Evolutionary conservation across 176 grass and related monocot species (phyloP).

Genomic region (Rhipidocladum racemiflorum): DNA sequence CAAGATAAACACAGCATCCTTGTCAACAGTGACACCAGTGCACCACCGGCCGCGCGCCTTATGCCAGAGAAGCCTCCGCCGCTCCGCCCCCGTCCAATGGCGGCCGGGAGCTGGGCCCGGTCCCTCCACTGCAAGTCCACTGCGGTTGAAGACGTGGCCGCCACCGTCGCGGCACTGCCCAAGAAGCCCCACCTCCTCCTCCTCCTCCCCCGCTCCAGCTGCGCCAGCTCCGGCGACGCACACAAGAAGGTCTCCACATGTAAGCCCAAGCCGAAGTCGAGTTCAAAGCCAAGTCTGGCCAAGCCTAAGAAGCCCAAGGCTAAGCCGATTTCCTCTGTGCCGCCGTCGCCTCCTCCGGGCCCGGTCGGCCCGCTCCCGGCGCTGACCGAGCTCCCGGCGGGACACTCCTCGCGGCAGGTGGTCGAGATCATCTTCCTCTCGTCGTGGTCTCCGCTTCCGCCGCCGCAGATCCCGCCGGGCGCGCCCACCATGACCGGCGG

Average conservation of each 20-base stretch:
- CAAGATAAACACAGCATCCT: not conserved
- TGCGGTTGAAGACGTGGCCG: conserved; percentile 64
- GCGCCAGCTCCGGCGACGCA: conserved; percentile 51
- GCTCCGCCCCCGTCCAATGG: conserved; percentile 45
- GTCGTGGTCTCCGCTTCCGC: conserved; percentile 46
- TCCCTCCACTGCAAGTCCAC: conserved; percentile 85
- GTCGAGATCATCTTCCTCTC: conserved; percentile 95
- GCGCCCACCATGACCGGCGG: not conserved
- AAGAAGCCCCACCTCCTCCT: conserved; percentile 44
- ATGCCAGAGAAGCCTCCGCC: conserved; percentile 40
- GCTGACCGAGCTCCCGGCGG: conserved; percentile 66
- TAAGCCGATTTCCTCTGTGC: not conserved
- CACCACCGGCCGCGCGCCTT: not conserved
- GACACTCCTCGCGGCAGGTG: conserved; percentile 80
- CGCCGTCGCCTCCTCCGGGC: conserved; percentile 35
- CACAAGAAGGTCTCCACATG: conserved; percentile 30
- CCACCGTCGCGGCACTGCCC: conserved; percentile 19
- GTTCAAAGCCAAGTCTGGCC: not conserved
- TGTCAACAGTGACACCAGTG: not conserved
- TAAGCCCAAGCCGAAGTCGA: conserved; percentile 21
- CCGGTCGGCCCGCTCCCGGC: conserved; percentile 55
- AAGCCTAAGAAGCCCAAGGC: conserved; percentile 37
- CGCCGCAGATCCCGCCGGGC: conserved; percentile 8
- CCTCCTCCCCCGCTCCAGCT: conserved; percentile 49
- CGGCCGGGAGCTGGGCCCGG: conserved; percentile 63